Percentiles rank a stretch among this genome's conserved stretches.
phyloP scores from a whole-genome alignment of 371 early-diverging fungal species.

The Mucor piriformis region DNA sequence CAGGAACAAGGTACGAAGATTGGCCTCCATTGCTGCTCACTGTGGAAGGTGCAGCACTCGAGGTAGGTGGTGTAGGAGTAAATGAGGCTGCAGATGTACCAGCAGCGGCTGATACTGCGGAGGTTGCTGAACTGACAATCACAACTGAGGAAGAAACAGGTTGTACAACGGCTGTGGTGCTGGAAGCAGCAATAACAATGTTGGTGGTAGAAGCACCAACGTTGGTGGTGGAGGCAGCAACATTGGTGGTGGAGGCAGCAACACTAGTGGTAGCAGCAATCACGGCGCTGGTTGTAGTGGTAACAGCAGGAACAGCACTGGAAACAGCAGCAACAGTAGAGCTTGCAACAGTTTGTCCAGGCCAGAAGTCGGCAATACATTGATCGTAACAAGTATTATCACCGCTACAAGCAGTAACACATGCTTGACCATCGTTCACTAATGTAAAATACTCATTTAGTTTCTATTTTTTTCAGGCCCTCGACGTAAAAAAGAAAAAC shows the following conservation, averaged over 20 bases:
- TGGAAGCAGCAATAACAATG: neutral
- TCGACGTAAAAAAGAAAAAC: neutral
- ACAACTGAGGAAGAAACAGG: neutral
- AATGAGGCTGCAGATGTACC: conserved; percentile 8
- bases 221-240: conserved; percentile 1
- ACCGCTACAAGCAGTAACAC: conserved; percentile 15
- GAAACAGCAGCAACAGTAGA: neutral
- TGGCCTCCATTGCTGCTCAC: neutral
- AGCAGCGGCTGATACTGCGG: neutral
- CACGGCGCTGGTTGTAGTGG: too few relatives aligned
- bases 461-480: neutral
- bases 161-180: too few relatives aligned
- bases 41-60: conserved; percentile 4
- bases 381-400: conserved; percentile 19
- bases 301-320: neutral
- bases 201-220: conserved; percentile 11
- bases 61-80: conserved; percentile 10
- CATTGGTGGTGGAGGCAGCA: neutral
- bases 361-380: conserved; percentile 25
- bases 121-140: neutral
- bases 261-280: neutral
- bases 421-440: conserved; percentile 19
- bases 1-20: conserved; percentile 9
- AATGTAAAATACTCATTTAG: neutral
- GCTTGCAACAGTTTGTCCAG: conserved; percentile 10